These are phyloP conservation scores for Sclerotinia glacialis DNA, from an alignment of 2,329 filamentous ascomycete species.

Conservation along the genomic window DNA sequence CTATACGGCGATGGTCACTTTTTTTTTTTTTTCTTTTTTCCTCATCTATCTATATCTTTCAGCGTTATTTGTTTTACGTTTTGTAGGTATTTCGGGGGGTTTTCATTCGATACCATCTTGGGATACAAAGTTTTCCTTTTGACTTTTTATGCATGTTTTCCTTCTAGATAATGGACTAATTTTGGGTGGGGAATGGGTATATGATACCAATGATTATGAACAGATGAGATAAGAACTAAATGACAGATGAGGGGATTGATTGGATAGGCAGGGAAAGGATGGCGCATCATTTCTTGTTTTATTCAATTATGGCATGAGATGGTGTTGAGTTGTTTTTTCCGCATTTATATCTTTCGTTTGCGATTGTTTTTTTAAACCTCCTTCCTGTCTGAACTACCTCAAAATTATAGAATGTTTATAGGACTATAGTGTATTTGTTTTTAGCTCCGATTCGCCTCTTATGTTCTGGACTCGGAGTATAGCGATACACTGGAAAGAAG, in stretches of 20 bases:
- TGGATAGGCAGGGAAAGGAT: constrained; percentile 10
- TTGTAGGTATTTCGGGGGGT: neutral
- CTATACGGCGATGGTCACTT: no score
- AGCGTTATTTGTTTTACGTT: neutral
- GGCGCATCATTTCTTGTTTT: constrained; percentile 17
- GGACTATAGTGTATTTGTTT: constrained; percentile 14
- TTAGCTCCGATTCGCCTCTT: neutral
- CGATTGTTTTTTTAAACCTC: neutral
- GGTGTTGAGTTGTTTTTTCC: neutral
- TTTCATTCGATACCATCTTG: constrained; percentile 19
- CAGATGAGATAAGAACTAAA: constrained; percentile 15
- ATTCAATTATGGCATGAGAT: constrained; percentile 6
- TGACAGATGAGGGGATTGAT: neutral
- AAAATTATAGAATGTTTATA: constrained; percentile 15
- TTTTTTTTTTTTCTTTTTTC: neutral
- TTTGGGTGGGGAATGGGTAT: neutral
- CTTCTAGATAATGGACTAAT: neutral
- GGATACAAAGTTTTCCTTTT: constrained; percentile 12
- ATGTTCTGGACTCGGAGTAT: neutral
- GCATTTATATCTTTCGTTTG: constrained; percentile 9
- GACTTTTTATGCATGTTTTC: neutral
- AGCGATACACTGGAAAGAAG: constrained; percentile 2
- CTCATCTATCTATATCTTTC: neutral
- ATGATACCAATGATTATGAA: constrained; percentile 11
- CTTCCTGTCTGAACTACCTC: neutral